These are phyloP conservation scores for Barbarea vulgaris DNA, from an alignment of 345 rosid genomes.

Conservation along the genomic window DNA sequence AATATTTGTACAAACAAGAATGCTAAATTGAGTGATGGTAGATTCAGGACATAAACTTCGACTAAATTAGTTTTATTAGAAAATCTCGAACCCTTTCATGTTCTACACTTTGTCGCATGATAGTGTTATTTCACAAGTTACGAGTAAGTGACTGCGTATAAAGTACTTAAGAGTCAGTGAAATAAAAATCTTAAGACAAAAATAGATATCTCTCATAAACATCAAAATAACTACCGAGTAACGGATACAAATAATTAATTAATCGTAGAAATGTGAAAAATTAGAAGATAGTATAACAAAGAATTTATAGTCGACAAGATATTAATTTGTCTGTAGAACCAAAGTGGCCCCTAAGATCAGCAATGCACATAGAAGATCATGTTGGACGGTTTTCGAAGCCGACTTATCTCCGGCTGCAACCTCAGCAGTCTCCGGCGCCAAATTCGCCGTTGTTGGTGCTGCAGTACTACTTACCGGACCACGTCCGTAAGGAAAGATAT, in stretches of 20 bases:
- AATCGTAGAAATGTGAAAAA: background rate
- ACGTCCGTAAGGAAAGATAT: slow-evolving; percentile 56
- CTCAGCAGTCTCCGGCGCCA: slow-evolving; percentile 43
- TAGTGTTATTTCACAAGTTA: no score
- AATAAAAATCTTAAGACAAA: no score
- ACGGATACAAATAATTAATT: background rate
- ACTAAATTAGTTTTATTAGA: no score
- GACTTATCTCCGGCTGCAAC: slow-evolving; percentile 46
- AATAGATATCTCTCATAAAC: background rate
- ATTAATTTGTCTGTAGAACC: background rate
- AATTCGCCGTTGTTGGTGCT: slow-evolving; percentile 27
- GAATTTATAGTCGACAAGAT: background rate
- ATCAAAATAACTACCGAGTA: background rate
- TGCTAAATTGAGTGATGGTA: no score
- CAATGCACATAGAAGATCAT: slow-evolving; percentile 31
- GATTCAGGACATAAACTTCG: no score
- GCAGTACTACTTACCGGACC: slow-evolving; percentile 39
- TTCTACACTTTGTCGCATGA: no score
- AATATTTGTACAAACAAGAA: background rate
- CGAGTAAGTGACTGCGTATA: no score
- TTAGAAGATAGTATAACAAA: background rate
- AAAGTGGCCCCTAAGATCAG: slow-evolving; percentile 33
- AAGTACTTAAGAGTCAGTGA: no score
- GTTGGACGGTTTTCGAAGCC: slow-evolving; percentile 41
- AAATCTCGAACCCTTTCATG: no score